Percentiles rank a stretch among this genome's conserved stretches.
These are phyloP conservation scores for Aspergillus sergii DNA, from an alignment of 2,329 filamentous ascomycete species.

Conservation along the genomic window DNA sequence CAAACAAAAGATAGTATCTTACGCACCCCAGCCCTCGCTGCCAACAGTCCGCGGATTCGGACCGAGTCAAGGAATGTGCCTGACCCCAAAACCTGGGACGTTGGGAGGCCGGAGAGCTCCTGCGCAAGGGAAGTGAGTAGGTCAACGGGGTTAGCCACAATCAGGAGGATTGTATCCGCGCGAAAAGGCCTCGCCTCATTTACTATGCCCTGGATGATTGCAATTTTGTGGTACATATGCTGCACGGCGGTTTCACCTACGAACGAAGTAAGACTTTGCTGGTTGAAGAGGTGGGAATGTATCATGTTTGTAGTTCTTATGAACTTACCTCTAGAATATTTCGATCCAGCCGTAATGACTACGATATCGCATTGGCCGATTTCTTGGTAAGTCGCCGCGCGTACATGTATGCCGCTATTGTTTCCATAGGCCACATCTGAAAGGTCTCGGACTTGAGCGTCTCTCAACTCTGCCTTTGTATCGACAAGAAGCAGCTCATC, in stretches of 20 bases:
- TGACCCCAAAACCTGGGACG: constrained; percentile 54
- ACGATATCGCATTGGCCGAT: constrained; percentile 58
- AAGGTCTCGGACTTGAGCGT: constrained; percentile 56
- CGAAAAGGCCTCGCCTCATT: constrained; percentile 53
- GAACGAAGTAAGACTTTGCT: neutral
- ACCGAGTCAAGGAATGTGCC: constrained; percentile 59
- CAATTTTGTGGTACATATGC: constrained; percentile 44
- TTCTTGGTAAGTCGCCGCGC: constrained; percentile 50
- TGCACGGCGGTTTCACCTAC: constrained; percentile 49
- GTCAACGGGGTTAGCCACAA: constrained; percentile 60
- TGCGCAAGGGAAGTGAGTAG: constrained; percentile 55
- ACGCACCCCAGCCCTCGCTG: constrained; percentile 11
- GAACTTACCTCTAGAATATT: constrained; percentile 44
- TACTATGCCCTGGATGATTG: constrained; percentile 52
- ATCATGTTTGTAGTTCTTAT: neutral
- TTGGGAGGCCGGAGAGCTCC: constrained; percentile 51
- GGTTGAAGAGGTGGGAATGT: too few relatives aligned
- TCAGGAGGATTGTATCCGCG: constrained; percentile 51
- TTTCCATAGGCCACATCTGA: constrained; percentile 44
- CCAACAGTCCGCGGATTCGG: constrained; percentile 43
- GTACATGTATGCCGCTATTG: constrained; percentile 44
- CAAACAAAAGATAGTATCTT: neutral
- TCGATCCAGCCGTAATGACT: constrained; percentile 59
- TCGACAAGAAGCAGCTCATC: constrained; percentile 59
- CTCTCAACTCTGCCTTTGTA: constrained; percentile 41